Conservation (phyloP, 306 rosid genomes). For the Gillenia trifoliata region DNA sequence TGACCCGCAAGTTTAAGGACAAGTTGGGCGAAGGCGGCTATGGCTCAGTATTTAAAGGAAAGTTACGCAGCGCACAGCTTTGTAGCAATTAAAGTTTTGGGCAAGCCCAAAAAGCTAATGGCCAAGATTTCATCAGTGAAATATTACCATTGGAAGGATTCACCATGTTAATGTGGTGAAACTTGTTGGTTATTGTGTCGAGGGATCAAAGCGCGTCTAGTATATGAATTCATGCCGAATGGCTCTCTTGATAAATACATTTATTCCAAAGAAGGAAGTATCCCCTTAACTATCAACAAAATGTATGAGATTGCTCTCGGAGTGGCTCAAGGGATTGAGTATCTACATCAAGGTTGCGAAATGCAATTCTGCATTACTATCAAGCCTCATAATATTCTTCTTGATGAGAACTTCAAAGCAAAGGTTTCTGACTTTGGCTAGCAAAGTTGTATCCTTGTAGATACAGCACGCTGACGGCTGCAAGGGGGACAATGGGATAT, state of each 20-base stretch:
- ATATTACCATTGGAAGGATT: background rate
- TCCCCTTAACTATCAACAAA: background rate
- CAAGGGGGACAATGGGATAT: background rate
- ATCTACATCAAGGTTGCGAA: too few relatives aligned
- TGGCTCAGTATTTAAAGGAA: background rate
- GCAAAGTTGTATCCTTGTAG: background rate
- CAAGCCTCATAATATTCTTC: too few relatives aligned
- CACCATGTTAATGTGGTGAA: too few relatives aligned
- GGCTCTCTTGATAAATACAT: background rate
- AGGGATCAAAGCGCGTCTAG: background rate
- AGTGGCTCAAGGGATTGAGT: too few relatives aligned
- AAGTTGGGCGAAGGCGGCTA: too few relatives aligned
- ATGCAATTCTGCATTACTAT: too few relatives aligned
- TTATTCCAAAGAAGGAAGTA: background rate
- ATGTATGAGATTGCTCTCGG: background rate
- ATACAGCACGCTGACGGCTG: background rate
- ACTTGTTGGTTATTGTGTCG: too few relatives aligned
- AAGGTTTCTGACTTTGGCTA: constrained; percentile 6
- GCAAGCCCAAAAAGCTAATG: too few relatives aligned
- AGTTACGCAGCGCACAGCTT: background rate
- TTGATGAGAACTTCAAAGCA: background rate
- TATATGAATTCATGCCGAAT: background rate
- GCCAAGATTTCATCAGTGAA: too few relatives aligned
- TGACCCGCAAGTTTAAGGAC: too few relatives aligned
- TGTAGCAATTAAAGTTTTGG: background rate